A percentile compares a stretch with the other conserved stretches of the same genome.
phyloP scores from a whole-genome alignment of 768 basidiomycete species.

The Dioszegia hungarica region DNA sequence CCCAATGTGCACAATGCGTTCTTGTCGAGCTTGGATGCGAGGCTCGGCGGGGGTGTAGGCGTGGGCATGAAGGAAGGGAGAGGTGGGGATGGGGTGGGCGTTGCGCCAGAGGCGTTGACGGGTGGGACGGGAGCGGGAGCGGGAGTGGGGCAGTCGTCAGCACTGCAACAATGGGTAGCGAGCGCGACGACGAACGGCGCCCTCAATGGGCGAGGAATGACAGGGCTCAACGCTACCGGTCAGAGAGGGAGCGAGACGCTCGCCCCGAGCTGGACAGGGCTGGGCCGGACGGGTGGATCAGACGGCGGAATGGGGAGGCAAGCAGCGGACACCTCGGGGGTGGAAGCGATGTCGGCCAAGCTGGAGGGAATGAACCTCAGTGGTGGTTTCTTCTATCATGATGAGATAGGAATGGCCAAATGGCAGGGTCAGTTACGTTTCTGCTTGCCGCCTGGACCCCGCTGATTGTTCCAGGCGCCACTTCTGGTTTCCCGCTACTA shows the following conservation, averaged over 20 bases:
- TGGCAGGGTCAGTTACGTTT: conserved; percentile 43
- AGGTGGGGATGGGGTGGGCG: conserved; percentile 28
- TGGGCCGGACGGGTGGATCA: too few species aligned
- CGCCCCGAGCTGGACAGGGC: conserved; percentile 6
- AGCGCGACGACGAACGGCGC: conserved; percentile 5
- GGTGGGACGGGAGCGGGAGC: background rate
- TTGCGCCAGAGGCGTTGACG: conserved; percentile 28
- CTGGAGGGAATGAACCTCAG: conserved; percentile 49
- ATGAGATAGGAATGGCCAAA: conserved; percentile 50
- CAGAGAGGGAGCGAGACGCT: conserved; percentile 7
- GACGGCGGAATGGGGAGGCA: too few species aligned
- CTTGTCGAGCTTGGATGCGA: conserved; percentile 44
- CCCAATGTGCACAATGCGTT: conserved; percentile 49
- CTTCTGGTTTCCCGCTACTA: conserved; percentile 81
- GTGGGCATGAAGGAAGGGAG: conserved; percentile 36
- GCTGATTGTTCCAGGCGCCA: conserved; percentile 64
- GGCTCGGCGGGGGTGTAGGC: conserved; percentile 37
- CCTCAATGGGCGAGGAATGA: background rate
- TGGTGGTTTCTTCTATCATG: conserved; percentile 51
- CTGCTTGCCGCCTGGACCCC: background rate
- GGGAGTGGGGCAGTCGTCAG: background rate
- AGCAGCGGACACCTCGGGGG: conserved; percentile 29
- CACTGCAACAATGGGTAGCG: conserved; percentile 4
- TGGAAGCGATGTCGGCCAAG: conserved; percentile 42
- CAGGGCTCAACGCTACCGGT: conserved; percentile 1